These are phyloP conservation scores for Calonectria pseudoreteaudii DNA, from an alignment of 2,329 filamentous ascomycete species.

Conservation along the genomic window DNA sequence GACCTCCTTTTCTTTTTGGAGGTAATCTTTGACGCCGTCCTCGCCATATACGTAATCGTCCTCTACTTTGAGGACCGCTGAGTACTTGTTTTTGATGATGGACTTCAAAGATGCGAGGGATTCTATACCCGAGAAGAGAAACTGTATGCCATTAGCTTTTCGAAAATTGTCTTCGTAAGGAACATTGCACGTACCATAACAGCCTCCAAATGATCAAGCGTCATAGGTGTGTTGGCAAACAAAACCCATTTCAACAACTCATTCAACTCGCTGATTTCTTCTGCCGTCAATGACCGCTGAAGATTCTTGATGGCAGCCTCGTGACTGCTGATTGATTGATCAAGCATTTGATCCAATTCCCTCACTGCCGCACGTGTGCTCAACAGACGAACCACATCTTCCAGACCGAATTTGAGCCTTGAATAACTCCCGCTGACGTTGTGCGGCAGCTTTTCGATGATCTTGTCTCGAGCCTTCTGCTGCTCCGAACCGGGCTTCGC, in stretches of 20 bases:
- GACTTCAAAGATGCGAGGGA: background rate
- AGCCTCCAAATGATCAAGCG: background rate
- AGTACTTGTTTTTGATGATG: conserved; percentile 1
- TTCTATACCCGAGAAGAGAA: background rate
- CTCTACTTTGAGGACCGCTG: background rate
- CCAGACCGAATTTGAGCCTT: background rate
- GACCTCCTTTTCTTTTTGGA: background rate
- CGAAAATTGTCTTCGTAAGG: too few species aligned
- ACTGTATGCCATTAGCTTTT: background rate
- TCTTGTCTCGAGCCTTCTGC: background rate
- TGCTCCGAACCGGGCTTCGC: background rate
- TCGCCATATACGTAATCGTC: background rate
- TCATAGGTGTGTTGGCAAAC: background rate
- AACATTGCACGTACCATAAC: background rate
- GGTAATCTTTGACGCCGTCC: background rate
- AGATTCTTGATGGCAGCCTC: background rate
- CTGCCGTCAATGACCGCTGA: background rate
- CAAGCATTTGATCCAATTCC: background rate
- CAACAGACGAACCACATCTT: background rate
- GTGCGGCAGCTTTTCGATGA: background rate
- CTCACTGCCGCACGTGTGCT: background rate
- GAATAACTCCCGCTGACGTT: background rate
- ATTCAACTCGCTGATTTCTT: background rate
- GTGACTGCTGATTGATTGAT: background rate
- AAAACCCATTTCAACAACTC: background rate